Conservation (phyloP, 345 rosid genomes). For the Bruguiera parviflora region DNA sequence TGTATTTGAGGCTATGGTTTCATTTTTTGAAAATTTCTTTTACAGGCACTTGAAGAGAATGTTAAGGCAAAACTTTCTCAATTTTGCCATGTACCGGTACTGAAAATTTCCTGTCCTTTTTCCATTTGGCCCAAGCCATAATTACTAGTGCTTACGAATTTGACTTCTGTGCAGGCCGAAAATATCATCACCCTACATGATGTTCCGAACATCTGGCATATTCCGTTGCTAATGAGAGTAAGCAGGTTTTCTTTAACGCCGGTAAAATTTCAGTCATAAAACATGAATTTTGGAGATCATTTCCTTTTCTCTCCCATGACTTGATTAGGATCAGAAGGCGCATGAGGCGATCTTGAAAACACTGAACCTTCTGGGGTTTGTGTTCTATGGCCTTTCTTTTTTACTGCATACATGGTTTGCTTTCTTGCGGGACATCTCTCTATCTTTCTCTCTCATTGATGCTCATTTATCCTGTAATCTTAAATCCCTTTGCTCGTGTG, state of each 20-base stretch:
- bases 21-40: conserved; percentile 6
- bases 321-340: conserved; percentile 84
- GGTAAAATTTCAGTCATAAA: neutral
- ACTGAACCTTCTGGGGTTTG: conserved; percentile 70
- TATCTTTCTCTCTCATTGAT: neutral
- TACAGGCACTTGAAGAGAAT: conserved; percentile 82
- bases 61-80: conserved; percentile 84
- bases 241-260: conserved; percentile 16
- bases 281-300: conserved; percentile 5
- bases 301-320: neutral
- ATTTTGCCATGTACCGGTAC: conserved; percentile 90
- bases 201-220: conserved; percentile 94
- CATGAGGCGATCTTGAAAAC: conserved; percentile 80
- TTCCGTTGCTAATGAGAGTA: conserved; percentile 85
- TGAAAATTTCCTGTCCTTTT: conserved; percentile 7
- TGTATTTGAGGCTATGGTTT: neutral
- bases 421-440: conserved; percentile 4
- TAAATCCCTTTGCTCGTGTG: neutral
- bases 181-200: conserved; percentile 75
- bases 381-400: conserved; percentile 5
- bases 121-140: neutral
- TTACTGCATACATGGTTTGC: no score
- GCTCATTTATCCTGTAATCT: neutral
- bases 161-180: conserved; percentile 52
- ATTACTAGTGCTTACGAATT: neutral